Evolutionary conservation across 495 filamentous ascomycete species (phyloP), one percentile per base, ranked within the genome.

Genomic region (Xylaria telfairii): DNA sequence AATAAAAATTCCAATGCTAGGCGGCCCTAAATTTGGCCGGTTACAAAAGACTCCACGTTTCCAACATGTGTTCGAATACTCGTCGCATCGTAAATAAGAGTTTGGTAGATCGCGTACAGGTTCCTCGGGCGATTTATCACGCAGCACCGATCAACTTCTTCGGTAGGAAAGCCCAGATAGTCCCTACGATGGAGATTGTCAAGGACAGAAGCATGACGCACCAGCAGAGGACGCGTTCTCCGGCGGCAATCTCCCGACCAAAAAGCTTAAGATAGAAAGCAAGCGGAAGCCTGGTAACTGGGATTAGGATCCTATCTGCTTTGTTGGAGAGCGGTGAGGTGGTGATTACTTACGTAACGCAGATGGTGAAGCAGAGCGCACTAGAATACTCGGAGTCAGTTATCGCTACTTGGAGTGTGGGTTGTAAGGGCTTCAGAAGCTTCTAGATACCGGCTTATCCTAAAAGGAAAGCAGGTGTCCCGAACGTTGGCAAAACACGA

Each of bases 251-350:
- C 73, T 97, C 90, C 32, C 89, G 84, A n/a, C 90, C 90, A 78
- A 97, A 99, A 28, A 99, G 90, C 83, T 95, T 97, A 66, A 99
- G 82, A 77, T 99, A 92, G 75, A 99, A 99, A 26, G 92, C 86
- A 32, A 97, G 79, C 4, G 96, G 96, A 70, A 96, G 83, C 47
- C 83, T 83, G 17, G 19, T 53, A 21, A 9, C 10, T 28, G 21
- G 61, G 61, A 44, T 41, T n/a, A 47, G 53, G 42, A 44, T 19
- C 24, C 21, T 24, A 7, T 51, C 26, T 44, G 12, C 9, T 30
- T 47, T 21, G 24, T n/a, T 41, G 4, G 37, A 42, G 15, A 17
- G 13, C 19, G 21, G 8, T 24, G 1, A 30, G n/a, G 56, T 5
- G 26, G 77, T 56, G 69, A 49, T 13, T 15, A 80, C 83, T 74